phyloP scores from a whole-genome alignment of 2,329 filamentous ascomycete species.

The Colletotrichum magnum region DNA sequence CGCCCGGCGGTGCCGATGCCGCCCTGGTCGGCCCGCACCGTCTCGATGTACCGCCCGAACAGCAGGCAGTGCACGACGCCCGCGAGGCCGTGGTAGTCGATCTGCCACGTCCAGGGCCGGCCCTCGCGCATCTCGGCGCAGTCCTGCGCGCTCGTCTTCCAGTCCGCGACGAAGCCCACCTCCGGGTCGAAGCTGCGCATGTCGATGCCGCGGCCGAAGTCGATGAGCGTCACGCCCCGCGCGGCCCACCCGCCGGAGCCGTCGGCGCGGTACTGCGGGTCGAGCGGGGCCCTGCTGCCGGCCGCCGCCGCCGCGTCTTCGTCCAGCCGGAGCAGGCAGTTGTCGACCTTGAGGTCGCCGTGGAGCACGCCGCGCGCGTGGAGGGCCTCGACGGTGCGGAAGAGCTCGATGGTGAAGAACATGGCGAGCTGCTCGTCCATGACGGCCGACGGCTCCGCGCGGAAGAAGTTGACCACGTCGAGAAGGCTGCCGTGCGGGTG shows the following conservation, averaged over 20 bases:
- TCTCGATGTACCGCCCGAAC: constrained; percentile 96
- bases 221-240: constrained; percentile 89
- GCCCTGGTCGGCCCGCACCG: constrained; percentile 69
- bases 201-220: constrained; percentile 95
- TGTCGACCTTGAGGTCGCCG: constrained; percentile 95
- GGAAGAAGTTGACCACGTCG: constrained; percentile 92
- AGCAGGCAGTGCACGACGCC: constrained; percentile 90
- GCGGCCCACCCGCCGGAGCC: constrained; percentile 84
- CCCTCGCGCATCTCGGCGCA: constrained; percentile 97
- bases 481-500: constrained; percentile 92
- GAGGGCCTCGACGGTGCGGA: constrained; percentile 90
- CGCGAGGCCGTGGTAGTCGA: constrained; percentile 95
- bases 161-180: constrained; percentile 94
- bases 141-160: constrained; percentile 89
- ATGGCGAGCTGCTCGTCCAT: constrained; percentile 94
- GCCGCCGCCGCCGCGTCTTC: too few relatives aligned
- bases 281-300: constrained; percentile 60
- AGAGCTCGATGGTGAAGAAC: constrained; percentile 94
- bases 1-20: constrained; percentile 72
- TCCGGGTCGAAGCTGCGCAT: constrained; percentile 85
- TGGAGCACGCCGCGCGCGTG: constrained; percentile 87
- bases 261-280: constrained; percentile 77
- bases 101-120: constrained; percentile 96
- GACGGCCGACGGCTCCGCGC: constrained; percentile 77
- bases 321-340: constrained; percentile 90